Evolutionary conservation across 169 alveolate species (phyloP), one percentile per base, ranked within the genome.

Genomic region (Eimeria zaria): DNA sequence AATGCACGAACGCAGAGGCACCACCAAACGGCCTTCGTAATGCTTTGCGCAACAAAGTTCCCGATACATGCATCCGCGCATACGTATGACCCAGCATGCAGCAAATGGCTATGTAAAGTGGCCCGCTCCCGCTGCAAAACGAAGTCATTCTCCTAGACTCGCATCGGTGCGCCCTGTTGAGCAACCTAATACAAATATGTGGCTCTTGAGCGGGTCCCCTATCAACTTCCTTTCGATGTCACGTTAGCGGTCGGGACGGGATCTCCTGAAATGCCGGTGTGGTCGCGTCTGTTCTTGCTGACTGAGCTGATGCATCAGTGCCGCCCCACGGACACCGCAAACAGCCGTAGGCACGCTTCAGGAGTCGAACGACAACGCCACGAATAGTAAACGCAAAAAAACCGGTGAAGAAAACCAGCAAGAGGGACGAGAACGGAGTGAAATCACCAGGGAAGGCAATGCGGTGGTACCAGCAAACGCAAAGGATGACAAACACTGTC

Each of bases 381-480:
- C 93, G 93, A 41, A 87, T 62, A 18, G 93, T 62, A 55, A 87
- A 87, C 71, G 93, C 93, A 48, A 58, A 87, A 62, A 87, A 87
- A 2, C 83, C 93, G 51, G 93, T 87, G 58, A 87, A 87, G 81
- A 87, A 64, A 6, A 87, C 78, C 30, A 87, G 64, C 93, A 87
- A 44, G 27, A 87, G 81, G 27, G 93, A 87, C n/a, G 93, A 87
- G 58, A 87, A 87, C 53, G 83, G 93, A 2, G 93, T 87, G 48
- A 87, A 87, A 87, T 87, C 93, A 2, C 27, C 81, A 18, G 93
- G 93, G 36, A 87, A 87, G 46, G 93, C 78, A 44, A 87, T 62
- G 44, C 93, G 93, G 71, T 87, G 93, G 64, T 87, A 87, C 93
- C 93, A 87, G 51, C 93, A 87, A 60, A 87, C 83, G 93, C 93